phyloP scores from a whole-genome alignment of 768 basidiomycete species.

The Lyophyllum semitale region DNA sequence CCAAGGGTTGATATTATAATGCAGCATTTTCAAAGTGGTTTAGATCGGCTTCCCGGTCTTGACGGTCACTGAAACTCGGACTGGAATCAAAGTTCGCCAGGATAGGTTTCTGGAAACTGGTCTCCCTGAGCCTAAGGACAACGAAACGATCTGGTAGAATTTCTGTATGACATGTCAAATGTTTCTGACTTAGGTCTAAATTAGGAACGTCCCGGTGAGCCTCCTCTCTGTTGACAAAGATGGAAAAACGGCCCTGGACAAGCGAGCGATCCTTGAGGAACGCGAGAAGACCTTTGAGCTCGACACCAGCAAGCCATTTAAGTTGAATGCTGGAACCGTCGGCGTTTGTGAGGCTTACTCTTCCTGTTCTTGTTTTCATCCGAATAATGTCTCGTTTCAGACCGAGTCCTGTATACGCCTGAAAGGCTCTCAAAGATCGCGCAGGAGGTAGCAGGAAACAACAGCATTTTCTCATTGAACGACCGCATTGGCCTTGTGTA shows the following conservation, averaged over 20 bases:
- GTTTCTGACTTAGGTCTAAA: not conserved
- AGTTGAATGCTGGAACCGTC: slow-evolving; percentile 86
- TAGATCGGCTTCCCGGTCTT: slow-evolving; percentile 85
- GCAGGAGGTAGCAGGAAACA: slow-evolving; percentile 65
- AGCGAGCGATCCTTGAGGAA: slow-evolving; percentile 61
- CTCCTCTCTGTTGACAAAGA: slow-evolving; percentile 61
- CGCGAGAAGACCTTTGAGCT: slow-evolving; percentile 70
- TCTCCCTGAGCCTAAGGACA: slow-evolving; percentile 74
- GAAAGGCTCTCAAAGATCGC: slow-evolving; percentile 81
- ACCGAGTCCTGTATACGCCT: slow-evolving; percentile 84
- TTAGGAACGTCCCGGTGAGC: slow-evolving; percentile 80
- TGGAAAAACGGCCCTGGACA: slow-evolving; percentile 63
- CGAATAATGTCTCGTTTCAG: slow-evolving; percentile 35
- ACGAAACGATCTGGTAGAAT: slow-evolving; percentile 83
- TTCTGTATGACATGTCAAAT: not conserved
- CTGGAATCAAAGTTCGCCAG: slow-evolving; percentile 79
- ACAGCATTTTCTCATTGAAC: slow-evolving; percentile 66
- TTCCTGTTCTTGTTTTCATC: not conserved
- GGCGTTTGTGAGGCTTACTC: slow-evolving; percentile 74
- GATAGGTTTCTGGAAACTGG: slow-evolving; percentile 92
- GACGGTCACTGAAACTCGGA: slow-evolving; percentile 75
- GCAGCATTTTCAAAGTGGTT: not conserved
- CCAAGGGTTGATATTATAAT: not conserved
- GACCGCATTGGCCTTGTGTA: slow-evolving; percentile 90
- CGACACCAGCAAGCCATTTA: slow-evolving; percentile 80